Evolutionary conservation across 805 yeast species (phyloP).

Genomic region (Saccharomyces kudriavzevii): DNA sequence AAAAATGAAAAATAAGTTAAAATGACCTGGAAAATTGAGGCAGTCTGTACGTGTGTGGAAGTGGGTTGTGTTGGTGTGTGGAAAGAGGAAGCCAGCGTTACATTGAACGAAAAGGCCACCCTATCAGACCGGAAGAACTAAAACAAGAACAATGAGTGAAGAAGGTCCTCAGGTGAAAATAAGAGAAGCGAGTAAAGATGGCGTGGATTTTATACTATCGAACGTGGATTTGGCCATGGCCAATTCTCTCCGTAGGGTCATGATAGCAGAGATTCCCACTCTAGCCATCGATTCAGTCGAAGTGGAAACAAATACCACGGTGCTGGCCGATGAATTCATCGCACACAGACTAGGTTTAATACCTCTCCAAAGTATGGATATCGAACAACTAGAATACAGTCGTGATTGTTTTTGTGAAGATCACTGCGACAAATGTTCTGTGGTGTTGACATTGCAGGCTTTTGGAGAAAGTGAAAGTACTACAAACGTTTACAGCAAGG

Average conservation of each 20-base stretch:
- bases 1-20: background rate
- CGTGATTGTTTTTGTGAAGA: constrained; percentile 98
- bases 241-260: constrained; percentile 81
- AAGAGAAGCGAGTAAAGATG: constrained; percentile 75
- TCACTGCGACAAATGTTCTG: constrained; percentile 92
- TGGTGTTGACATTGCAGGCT: constrained; percentile 79
- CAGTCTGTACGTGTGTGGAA: background rate
- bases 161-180: constrained; percentile 72
- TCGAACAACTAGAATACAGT: constrained; percentile 76
- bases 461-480: constrained; percentile 80
- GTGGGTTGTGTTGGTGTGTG: background rate
- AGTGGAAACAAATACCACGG: constrained; percentile 86
- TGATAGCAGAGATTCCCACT: constrained; percentile 95
- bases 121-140: background rate
- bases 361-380: constrained; percentile 78
- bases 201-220: constrained; percentile 80
- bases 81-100: background rate
- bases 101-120: too few species aligned
- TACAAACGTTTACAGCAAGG: constrained; percentile 84
- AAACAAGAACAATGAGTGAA: constrained; percentile 21
- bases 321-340: constrained; percentile 91
- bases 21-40: background rate
- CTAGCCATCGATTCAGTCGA: constrained; percentile 94
- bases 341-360: constrained; percentile 90
- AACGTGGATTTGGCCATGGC: constrained; percentile 87